Evolutionary conservation across 192 early-diverging fungal species (phyloP), one percentile per base, ranked within the genome.

Genomic region (Gamsiella multidivaricata): DNA sequence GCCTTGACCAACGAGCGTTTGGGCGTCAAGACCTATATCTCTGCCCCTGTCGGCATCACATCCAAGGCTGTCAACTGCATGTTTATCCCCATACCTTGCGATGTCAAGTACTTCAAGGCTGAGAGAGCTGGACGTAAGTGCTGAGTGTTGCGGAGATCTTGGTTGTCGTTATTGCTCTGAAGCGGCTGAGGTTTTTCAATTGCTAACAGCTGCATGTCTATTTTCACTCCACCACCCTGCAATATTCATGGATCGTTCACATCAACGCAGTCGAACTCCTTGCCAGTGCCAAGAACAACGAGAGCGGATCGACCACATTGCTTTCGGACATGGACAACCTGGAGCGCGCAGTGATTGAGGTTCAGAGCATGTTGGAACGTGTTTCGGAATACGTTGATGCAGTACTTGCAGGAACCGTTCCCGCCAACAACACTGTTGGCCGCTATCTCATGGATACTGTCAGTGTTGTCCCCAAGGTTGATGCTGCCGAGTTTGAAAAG

Each of bases 361-460:
- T 98, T 33, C 90, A 88, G 61, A 84, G 86, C 25, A 96, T 98
- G 95, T 80, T 98, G 31, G 93, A 93, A 67, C 86, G 88, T 58
- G 90, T 98, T 6, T 79, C 89, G 39, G 69, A 84, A 46, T 98
- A 96, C 78, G 95, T 98, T 17, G 85, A 93, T 51, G 63, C 82
- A 54, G 92, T 94, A 25, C 68, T 88, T 79, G 88, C 86, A 80
- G 72, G 86, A 82, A 81, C 68, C 32, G 80, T 79, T 17, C 68
- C 85, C 11, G 88, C 87, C 56, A 95, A 94, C 73, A 89, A 91
- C 53, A 87, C 88, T 6, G 85, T 97, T 60, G 97, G 97, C 54
- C 94, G 94, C 54, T 95, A 93, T 72, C 82, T 99, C 51, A 92
- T 95, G 91, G 96, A 99, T 79, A 93, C 94, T 68, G 86, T 99